Evolutionary conservation across 139 green algal genomes (phyloP).

Genomic region (Micractinium conductrix): DNA sequence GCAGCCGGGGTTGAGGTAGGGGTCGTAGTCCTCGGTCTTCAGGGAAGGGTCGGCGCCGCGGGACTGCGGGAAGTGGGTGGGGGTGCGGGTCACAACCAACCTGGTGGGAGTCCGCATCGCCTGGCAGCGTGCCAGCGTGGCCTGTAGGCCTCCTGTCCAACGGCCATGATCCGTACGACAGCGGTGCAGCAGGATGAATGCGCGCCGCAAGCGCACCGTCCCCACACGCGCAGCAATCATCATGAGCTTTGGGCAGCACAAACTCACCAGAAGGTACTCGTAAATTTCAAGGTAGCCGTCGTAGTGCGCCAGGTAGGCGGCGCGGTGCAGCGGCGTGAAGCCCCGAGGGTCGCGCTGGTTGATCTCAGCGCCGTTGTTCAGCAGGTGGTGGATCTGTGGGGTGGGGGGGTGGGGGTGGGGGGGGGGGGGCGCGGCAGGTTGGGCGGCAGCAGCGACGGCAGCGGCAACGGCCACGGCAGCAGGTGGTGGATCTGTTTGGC

Average conservation of each 20-base stretch:
- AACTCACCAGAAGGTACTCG: conserved; percentile 90
- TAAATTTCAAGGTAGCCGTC: conserved; percentile 96
- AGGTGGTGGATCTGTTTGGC: too few relatives aligned
- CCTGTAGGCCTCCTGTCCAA: too few relatives aligned
- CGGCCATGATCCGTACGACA: too few relatives aligned
- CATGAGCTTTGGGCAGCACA: too few relatives aligned
- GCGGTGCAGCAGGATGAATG: too few relatives aligned
- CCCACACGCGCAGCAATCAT: not conserved
- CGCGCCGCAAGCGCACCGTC: too few relatives aligned
- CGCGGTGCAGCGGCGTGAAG: conserved; percentile 91
- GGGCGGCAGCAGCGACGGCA: not conserved
- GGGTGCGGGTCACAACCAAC: too few relatives aligned
- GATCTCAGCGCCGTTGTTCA: conserved; percentile 86
- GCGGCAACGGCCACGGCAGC: not conserved
- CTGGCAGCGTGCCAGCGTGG: too few relatives aligned
- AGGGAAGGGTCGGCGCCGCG: conserved; percentile 88
- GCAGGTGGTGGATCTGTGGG: conserved; percentile 86
- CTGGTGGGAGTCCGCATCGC: too few relatives aligned
- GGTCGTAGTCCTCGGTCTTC: conserved; percentile 79
- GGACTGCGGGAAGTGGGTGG: conserved; percentile 54
- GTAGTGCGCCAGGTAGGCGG: conserved; percentile 89
- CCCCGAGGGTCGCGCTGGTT: conserved; percentile 85
- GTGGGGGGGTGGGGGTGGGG: not conserved
- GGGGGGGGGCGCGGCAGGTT: not conserved
- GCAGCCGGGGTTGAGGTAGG: conserved; percentile 87